Conservation (phyloP, 257 asterid genomes). For the Jaltomata sinuosa region DNA sequence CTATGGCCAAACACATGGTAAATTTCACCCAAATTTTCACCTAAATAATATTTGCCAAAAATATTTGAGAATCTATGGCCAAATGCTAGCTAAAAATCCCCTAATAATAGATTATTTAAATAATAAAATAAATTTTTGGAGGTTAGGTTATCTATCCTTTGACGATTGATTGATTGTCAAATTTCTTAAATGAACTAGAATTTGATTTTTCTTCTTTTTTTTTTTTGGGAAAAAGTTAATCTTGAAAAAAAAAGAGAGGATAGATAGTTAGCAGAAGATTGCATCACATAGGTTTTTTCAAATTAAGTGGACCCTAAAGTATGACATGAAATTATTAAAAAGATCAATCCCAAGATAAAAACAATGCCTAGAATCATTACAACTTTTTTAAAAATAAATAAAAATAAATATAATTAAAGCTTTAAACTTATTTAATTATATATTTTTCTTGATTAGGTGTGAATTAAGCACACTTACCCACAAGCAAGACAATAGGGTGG, state of each 20-base stretch:
- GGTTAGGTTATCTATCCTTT: background rate
- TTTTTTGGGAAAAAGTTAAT: too few relatives aligned
- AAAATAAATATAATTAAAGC: background rate
- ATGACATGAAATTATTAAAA: background rate
- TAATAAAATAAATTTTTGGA: background rate
- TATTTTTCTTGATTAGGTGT: background rate
- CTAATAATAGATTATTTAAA: background rate
- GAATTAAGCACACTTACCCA: constrained; percentile 22
- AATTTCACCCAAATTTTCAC: too few relatives aligned
- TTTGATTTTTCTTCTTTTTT: background rate
- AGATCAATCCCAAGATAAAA: background rate
- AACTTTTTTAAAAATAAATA: background rate
- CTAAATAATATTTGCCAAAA: too few relatives aligned
- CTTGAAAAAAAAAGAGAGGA: background rate
- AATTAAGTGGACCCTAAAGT: background rate
- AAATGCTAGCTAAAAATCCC: too few relatives aligned
- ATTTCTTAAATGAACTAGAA: background rate
- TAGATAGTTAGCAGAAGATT: background rate
- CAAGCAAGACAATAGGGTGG: constrained; percentile 59
- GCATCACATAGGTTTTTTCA: background rate
- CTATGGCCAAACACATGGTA: too few relatives aligned
- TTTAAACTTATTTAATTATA: background rate
- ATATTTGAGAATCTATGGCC: too few relatives aligned
- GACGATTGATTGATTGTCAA: background rate
- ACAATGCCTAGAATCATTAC: constrained; percentile 8